phyloP scores from a whole-genome alignment of 2,329 filamentous ascomycete species.

The Raffaelea arxii region DNA sequence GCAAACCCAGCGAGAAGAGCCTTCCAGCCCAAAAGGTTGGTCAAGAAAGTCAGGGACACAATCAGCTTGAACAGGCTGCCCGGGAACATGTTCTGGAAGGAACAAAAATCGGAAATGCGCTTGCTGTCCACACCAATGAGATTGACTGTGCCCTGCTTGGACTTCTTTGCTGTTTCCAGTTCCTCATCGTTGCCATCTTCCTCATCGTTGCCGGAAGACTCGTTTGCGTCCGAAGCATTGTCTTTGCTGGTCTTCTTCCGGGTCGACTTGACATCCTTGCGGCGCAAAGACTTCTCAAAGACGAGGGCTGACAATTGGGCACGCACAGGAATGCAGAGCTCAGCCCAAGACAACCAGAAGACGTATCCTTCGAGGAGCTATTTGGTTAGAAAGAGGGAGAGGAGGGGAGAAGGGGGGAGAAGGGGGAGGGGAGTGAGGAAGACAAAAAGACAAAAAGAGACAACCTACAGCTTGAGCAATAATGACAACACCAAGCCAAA shows the following conservation, averaged over 20 bases:
- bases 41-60: slow-evolving; percentile 56
- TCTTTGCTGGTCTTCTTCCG: slow-evolving; percentile 34
- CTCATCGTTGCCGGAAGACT: slow-evolving; percentile 21
- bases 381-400: neutral
- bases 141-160: slow-evolving; percentile 65
- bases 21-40: slow-evolving; percentile 63
- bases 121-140: slow-evolving; percentile 67
- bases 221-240: slow-evolving; percentile 18
- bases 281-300: slow-evolving; percentile 66
- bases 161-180: slow-evolving; percentile 32
- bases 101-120: slow-evolving; percentile 58
- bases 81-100: slow-evolving; percentile 56
- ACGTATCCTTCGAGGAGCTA: slow-evolving; percentile 54
- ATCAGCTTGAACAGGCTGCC: slow-evolving; percentile 52
- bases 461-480: slow-evolving; percentile 35
- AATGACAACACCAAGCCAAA: slow-evolving; percentile 51
- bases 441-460: no score
- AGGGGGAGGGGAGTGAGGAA: neutral
- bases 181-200: slow-evolving; percentile 40
- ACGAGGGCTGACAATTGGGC: slow-evolving; percentile 62
- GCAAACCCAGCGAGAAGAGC: slow-evolving; percentile 56
- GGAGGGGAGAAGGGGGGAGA: neutral
- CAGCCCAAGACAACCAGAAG: slow-evolving; percentile 56
- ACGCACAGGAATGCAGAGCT: slow-evolving; percentile 56
- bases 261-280: slow-evolving; percentile 65